These are phyloP conservation scores for Penicillium antarcticum DNA, from an alignment of 495 filamentous ascomycete species.

Conservation along the genomic window DNA sequence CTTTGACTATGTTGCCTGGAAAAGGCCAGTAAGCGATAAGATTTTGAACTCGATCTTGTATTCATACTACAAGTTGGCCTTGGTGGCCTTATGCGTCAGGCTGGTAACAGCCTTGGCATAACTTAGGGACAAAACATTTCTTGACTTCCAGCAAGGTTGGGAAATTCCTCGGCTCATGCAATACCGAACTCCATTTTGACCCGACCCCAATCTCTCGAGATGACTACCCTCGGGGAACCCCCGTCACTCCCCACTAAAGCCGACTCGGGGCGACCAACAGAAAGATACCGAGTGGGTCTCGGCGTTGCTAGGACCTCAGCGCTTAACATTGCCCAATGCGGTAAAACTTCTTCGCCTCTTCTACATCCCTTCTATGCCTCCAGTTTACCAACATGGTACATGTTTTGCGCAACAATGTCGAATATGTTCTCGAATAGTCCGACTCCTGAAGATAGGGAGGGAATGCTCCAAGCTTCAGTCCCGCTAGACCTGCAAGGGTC, in stretches of 20 bases:
- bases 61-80: too few relatives aligned
- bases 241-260: constrained; percentile 4
- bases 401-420: background rate
- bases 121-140: too few relatives aligned
- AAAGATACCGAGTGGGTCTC: background rate
- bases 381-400: background rate
- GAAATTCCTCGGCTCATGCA: too few relatives aligned
- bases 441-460: background rate
- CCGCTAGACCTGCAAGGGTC: constrained; percentile 3
- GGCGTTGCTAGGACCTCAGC: background rate
- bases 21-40: too few relatives aligned
- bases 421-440: background rate
- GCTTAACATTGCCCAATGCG: constrained; percentile 19
- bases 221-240: constrained; percentile 5
- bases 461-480: background rate
- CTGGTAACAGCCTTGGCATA: too few relatives aligned
- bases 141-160: too few relatives aligned
- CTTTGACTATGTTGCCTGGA: too few relatives aligned
- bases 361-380: constrained; percentile 6
- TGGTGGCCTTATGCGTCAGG: too few relatives aligned
- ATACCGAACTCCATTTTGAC: too few relatives aligned
- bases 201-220: background rate
- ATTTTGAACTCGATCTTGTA: too few relatives aligned
- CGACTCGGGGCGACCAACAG: constrained; percentile 9
- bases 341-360: constrained; percentile 4